phyloP scores from a whole-genome alignment of 129 eudicot species.

The Artemisia argyi region DNA sequence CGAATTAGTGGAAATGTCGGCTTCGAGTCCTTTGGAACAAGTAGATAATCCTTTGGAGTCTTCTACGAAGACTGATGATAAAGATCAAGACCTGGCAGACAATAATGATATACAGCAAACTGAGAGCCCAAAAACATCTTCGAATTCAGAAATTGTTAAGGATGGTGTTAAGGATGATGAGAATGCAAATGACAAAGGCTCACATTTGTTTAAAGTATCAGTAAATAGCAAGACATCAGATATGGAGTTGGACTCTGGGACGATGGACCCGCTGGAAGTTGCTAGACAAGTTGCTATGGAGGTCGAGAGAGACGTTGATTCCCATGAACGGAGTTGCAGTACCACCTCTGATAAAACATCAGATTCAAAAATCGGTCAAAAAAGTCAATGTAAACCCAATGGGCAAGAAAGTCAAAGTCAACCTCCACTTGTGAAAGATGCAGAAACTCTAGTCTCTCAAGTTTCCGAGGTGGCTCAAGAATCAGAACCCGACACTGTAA shows the following conservation, averaged over 20 bases:
- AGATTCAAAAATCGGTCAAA: slow-evolving; percentile 8
- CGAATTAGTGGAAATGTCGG: slow-evolving; percentile 18
- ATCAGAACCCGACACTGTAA: slow-evolving; percentile 38
- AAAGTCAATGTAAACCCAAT: slow-evolving; percentile 44
- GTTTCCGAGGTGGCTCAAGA: slow-evolving; percentile 58
- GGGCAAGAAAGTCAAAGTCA: slow-evolving; percentile 26
- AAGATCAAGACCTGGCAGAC: slow-evolving; percentile 36
- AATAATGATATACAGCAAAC: background rate
- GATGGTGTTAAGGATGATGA: slow-evolving; percentile 12
- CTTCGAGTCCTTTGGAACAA: slow-evolving; percentile 15
- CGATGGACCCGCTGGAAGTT: slow-evolving; percentile 67
- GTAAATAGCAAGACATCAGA: slow-evolving; percentile 35
- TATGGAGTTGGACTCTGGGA: slow-evolving; percentile 57
- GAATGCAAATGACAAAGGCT: slow-evolving; percentile 5
- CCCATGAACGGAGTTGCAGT: slow-evolving; percentile 63
- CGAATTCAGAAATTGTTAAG: slow-evolving; percentile 29
- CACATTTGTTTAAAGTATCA: background rate
- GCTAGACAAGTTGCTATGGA: slow-evolving; percentile 82
- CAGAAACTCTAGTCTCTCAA: slow-evolving; percentile 43
- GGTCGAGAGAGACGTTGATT: slow-evolving; percentile 67
- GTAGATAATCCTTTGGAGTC: slow-evolving; percentile 23
- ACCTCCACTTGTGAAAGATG: slow-evolving; percentile 34
- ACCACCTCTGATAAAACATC: slow-evolving; percentile 55
- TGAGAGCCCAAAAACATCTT: slow-evolving; percentile 27
- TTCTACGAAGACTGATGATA: slow-evolving; percentile 22